Evolutionary conservation across 352 stramenopile genomes (phyloP), one percentile per base, ranked within the genome.

Genomic region (Phytophthora brassicae): DNA sequence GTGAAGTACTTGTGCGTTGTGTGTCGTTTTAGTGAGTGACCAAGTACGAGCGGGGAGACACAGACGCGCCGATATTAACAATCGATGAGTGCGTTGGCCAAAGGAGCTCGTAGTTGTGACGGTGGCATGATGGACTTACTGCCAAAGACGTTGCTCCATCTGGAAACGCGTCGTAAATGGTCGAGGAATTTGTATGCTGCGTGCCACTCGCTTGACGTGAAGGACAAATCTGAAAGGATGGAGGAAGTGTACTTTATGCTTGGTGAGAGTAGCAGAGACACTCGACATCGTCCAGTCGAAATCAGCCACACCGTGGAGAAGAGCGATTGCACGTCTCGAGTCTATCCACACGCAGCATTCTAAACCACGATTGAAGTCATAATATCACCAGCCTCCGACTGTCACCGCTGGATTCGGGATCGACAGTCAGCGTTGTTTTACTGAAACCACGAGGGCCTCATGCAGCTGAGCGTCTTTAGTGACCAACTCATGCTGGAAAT

Each of bases 231-330:
- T 20, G 36, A n/a, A 19, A 23, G 16, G 60, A 60, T 51, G 23
- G 17, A 54, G 26, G 46, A 70, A 51, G 55, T 56, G 56, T 44
- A 49, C 35, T n/a, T n/a, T n/a, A n/a, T n/a, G 62, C 36, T 48
- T 70, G 56, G 62, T 54, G 62, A 66, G 62, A 70, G 43, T 56
- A 47, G 38, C 62, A 70, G 62, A 70, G 56, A 57, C 61, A 22
- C n/a, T 50, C 17, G 29, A 14, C 33, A 47, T 69, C 62, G 55
- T 66, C 56, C 31, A 48, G 56, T 66, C 62, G 56, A 65, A n/a
- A n/a, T n/a, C n/a, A n/a, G n/a, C n/a, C n/a, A n/a, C n/a, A n/a
- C 19, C 23, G 19, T 8, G 60, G 44, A 64, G 47, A 69, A 52
- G 46, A 59, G 52, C 44, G 9, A 43, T 23, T 29, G 31, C 23